Conservation (phyloP, 768 basidiomycete species). For the Melanogaster broomeanus region DNA sequence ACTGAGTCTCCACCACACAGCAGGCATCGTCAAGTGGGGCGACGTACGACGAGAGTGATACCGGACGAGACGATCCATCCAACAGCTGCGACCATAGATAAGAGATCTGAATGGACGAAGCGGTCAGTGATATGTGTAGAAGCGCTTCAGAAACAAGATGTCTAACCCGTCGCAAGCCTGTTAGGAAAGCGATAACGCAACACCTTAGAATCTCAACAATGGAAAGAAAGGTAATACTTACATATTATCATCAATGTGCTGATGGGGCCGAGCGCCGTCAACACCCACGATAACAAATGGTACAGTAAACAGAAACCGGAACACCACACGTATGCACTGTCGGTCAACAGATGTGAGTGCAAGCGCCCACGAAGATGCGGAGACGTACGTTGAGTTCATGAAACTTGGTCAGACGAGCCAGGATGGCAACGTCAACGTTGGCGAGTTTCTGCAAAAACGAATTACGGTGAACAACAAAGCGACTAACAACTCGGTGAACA, state of each 20-base stretch:
- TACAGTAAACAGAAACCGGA: slow-evolving; percentile 71
- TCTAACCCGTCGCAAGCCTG: slow-evolving; percentile 30
- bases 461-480: background rate
- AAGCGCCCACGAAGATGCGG: background rate
- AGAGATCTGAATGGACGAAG: slow-evolving; percentile 48
- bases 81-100: slow-evolving; percentile 57
- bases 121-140: background rate
- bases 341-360: background rate
- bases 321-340: slow-evolving; percentile 68
- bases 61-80: slow-evolving; percentile 69
- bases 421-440: slow-evolving; percentile 63
- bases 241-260: slow-evolving; percentile 65
- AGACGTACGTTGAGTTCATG: slow-evolving; percentile 76
- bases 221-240: slow-evolving; percentile 22
- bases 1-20: background rate
- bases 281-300: slow-evolving; percentile 66
- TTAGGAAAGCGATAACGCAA: background rate
- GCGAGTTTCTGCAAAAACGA: slow-evolving; percentile 47
- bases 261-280: slow-evolving; percentile 66
- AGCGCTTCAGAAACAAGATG: too few species aligned
- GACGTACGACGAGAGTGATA: slow-evolving; percentile 69
- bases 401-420: slow-evolving; percentile 76
- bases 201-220: background rate
- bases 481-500: background rate
- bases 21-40: background rate